Percentiles rank a stretch among this genome's conserved stretches.
phyloP scores from a whole-genome alignment of 192 early-diverging fungal genomes.

The Dissophora ornata region DNA sequence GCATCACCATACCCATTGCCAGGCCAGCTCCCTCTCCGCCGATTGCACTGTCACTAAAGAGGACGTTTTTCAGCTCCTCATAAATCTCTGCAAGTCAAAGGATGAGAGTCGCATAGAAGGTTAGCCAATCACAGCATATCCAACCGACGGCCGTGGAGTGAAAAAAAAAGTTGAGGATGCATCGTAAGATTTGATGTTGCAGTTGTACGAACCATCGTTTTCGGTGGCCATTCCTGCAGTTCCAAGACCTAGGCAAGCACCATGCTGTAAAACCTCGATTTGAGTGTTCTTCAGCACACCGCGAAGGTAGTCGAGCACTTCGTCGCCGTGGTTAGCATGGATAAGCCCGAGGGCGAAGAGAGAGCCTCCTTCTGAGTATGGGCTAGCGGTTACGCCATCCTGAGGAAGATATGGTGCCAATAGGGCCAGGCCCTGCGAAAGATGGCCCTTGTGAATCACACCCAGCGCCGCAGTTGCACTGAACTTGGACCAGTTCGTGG shows the following conservation, averaged over 20 bases:
- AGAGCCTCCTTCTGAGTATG: slow-evolving; percentile 97
- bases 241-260: slow-evolving; percentile 94
- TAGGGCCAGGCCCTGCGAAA: slow-evolving; percentile 82
- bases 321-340: slow-evolving; percentile 92
- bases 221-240: slow-evolving; percentile 97
- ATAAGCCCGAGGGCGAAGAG: slow-evolving; percentile 98
- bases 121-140: too few relatives aligned
- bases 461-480: slow-evolving; percentile 97
- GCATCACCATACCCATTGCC: slow-evolving; percentile 97
- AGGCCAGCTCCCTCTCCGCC: slow-evolving; percentile 97
- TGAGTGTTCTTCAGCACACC: slow-evolving; percentile 83
- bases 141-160: too few relatives aligned
- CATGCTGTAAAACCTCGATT: slow-evolving; percentile 94
- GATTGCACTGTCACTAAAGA: slow-evolving; percentile 95
- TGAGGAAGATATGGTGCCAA: slow-evolving; percentile 95
- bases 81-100: slow-evolving; percentile 69
- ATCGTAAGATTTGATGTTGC: too few relatives aligned
- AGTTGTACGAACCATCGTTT: slow-evolving; percentile 78
- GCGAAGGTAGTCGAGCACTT: slow-evolving; percentile 84
- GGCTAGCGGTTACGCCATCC: slow-evolving; percentile 85
- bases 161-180: too few relatives aligned
- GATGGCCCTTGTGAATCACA: slow-evolving; percentile 98
- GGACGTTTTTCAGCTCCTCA: slow-evolving; percentile 86
- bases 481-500: slow-evolving; percentile 99
- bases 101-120: neutral